Evolutionary conservation across 2,329 filamentous ascomycete genomes (phyloP).

Genomic region (Fonsecaea erecta): DNA sequence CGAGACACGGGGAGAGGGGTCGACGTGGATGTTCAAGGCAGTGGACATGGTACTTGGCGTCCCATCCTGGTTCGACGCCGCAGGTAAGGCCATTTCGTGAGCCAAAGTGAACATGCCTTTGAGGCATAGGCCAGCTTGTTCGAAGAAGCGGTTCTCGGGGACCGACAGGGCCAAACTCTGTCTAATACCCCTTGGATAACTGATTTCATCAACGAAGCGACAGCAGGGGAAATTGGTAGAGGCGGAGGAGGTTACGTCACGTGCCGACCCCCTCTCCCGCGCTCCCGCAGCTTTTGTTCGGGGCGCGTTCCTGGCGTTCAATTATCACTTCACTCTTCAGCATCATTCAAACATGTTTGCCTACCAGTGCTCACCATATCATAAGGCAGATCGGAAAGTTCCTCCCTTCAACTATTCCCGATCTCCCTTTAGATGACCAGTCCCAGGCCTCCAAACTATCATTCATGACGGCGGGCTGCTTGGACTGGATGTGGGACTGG

Average conservation of each 20-base stretch:
- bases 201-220: no score
- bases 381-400: neutral
- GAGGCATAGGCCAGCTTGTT: neutral
- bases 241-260: neutral
- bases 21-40: neutral
- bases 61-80: neutral
- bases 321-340: neutral
- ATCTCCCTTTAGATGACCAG: neutral
- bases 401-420: neutral
- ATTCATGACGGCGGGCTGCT: conserved; percentile 79
- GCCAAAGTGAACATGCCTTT: neutral
- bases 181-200: neutral
- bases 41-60: neutral
- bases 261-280: neutral
- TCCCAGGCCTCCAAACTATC: neutral
- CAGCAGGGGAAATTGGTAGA: neutral
- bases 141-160: neutral
- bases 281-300: neutral
- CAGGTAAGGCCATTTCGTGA: neutral
- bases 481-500: conserved; percentile 97
- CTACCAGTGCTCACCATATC: neutral
- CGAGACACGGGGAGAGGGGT: neutral
- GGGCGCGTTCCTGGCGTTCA: neutral
- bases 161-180: neutral
- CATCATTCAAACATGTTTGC: neutral